phyloP scores from a whole-genome alignment of 768 basidiomycete species.

The Boletus subcaerulescens region DNA sequence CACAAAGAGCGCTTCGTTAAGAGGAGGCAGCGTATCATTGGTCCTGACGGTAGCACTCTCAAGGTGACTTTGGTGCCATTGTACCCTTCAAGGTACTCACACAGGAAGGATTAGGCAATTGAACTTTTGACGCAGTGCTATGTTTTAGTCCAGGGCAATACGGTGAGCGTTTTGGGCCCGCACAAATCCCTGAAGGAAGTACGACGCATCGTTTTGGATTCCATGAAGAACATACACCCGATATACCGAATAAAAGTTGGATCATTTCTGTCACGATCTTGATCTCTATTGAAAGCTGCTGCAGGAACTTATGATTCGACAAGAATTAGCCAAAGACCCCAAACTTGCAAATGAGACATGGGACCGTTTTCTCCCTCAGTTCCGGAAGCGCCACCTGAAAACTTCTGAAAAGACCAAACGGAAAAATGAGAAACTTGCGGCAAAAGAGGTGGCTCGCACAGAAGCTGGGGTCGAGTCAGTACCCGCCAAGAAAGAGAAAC shows the following conservation, averaged over 20 bases:
- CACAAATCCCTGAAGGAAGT: constrained; percentile 96
- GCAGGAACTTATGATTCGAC: constrained; percentile 96
- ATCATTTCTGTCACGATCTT: neutral
- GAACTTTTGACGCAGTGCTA: constrained; percentile 96
- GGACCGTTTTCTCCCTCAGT: constrained; percentile 97
- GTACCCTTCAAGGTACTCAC: neutral
- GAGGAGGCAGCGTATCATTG: constrained; percentile 92
- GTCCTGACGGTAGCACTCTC: constrained; percentile 94
- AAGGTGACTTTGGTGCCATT: constrained; percentile 56
- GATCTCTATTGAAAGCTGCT: neutral
- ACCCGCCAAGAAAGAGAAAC: constrained; percentile 42
- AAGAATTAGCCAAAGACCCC: constrained; percentile 97
- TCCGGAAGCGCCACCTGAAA: constrained; percentile 88
- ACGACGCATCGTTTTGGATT: constrained; percentile 92
- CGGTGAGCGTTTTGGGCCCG: constrained; percentile 97
- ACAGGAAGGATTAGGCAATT: constrained; percentile 67
- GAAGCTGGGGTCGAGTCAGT: constrained; percentile 60
- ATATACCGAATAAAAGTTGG: constrained; percentile 96
- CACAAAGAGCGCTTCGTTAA: constrained; percentile 98
- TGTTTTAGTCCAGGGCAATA: constrained; percentile 96
- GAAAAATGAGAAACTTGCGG: constrained; percentile 72
- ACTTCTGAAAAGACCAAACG: constrained; percentile 91
- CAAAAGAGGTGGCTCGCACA: constrained; percentile 60
- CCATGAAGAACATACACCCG: constrained; percentile 99
- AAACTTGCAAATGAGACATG: constrained; percentile 91